phyloP scores from a whole-genome alignment of 345 rosid genomes.

The Reutealis trisperma region DNA sequence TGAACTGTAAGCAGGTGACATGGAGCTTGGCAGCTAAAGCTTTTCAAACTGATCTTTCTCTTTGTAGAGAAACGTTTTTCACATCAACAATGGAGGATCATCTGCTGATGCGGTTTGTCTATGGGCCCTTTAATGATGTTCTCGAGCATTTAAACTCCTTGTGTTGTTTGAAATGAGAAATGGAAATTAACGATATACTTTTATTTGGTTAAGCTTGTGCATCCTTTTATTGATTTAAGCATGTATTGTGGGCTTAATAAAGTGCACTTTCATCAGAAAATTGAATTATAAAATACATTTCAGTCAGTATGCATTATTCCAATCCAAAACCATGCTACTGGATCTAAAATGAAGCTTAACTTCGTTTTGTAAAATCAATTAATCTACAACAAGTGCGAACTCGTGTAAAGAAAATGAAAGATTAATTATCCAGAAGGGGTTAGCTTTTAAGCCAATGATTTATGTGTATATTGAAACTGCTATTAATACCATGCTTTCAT shows the following conservation, averaged over 20 bases:
- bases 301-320: neutral
- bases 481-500: too few relatives aligned
- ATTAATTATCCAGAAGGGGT: too few relatives aligned
- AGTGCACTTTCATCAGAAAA: neutral
- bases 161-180: slow-evolving; percentile 22
- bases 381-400: too few relatives aligned
- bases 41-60: slow-evolving; percentile 77
- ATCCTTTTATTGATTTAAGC: neutral
- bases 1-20: slow-evolving; percentile 59
- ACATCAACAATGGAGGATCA: slow-evolving; percentile 75
- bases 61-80: slow-evolving; percentile 87
- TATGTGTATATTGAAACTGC: too few relatives aligned
- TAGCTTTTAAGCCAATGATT: too few relatives aligned
- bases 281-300: neutral
- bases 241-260: neutral
- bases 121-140: slow-evolving; percentile 3
- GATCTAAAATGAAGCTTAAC: neutral
- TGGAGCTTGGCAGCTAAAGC: slow-evolving; percentile 86
- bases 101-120: slow-evolving; percentile 62
- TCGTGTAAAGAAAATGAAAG: neutral
- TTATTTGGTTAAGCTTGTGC: neutral
- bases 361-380: neutral
- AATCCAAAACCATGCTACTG: neutral
- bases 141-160: slow-evolving; percentile 1
- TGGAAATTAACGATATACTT: neutral